phyloP scores from a whole-genome alignment of 2,329 filamentous ascomycete genomes.

The Penicillium paneum region DNA sequence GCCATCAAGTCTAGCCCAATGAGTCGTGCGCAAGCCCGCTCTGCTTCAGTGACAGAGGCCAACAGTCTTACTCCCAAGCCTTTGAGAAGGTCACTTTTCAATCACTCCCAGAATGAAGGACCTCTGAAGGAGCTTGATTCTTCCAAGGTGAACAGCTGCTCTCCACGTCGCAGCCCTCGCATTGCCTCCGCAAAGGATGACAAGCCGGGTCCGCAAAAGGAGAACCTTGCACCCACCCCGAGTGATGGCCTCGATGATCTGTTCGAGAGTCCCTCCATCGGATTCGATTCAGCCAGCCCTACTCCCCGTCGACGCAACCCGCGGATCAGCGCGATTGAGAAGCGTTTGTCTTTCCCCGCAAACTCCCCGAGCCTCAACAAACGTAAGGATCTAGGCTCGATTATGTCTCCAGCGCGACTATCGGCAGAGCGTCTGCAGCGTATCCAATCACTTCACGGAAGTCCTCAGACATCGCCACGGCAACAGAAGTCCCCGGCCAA shows the following conservation, averaged over 20 bases:
- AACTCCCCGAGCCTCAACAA: slow-evolving; percentile 33
- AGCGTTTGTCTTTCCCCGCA: slow-evolving; percentile 38
- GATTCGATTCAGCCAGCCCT: slow-evolving; percentile 55
- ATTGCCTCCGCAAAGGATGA: slow-evolving; percentile 34
- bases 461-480: slow-evolving; percentile 15
- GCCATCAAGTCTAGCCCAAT: slow-evolving; percentile 62
- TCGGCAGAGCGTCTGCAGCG: slow-evolving; percentile 35
- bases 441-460: slow-evolving; percentile 30
- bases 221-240: slow-evolving; percentile 51
- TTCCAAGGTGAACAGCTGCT: slow-evolving; percentile 43
- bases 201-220: slow-evolving; percentile 49
- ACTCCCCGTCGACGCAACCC: slow-evolving; percentile 54
- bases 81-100: slow-evolving; percentile 46
- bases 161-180: slow-evolving; percentile 47
- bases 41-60: slow-evolving; percentile 42
- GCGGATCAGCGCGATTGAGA: slow-evolving; percentile 38
- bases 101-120: slow-evolving; percentile 36
- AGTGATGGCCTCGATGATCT: slow-evolving; percentile 60
- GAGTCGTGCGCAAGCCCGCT: slow-evolving; percentile 48
- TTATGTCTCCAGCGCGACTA: slow-evolving; percentile 30
- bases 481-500: slow-evolving; percentile 28
- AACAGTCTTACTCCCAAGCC: slow-evolving; percentile 56
- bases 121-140: slow-evolving; percentile 38
- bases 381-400: slow-evolving; percentile 21
- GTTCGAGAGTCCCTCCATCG: slow-evolving; percentile 59